Percentiles rank a stretch among this genome's conserved stretches.
phyloP scores from a whole-genome alignment of 2,329 filamentous ascomycete genomes.

The Metarhizium rileyi region DNA sequence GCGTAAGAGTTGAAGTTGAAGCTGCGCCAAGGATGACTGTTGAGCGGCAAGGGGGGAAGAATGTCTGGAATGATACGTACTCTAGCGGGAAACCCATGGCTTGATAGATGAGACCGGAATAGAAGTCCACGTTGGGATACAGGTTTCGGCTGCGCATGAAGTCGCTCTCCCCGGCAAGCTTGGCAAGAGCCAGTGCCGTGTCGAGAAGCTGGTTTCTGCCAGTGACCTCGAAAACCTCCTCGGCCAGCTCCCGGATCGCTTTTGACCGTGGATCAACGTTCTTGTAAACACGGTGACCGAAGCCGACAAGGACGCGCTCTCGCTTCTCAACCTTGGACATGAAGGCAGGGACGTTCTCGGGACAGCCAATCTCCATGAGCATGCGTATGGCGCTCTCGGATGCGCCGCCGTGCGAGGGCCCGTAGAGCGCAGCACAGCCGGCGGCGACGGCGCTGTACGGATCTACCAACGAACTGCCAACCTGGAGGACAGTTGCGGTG shows the following conservation, averaged over 20 bases:
- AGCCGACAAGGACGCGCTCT: slow-evolving; percentile 43
- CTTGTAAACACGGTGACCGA: slow-evolving; percentile 46
- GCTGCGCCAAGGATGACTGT: too few species aligned
- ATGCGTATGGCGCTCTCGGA: slow-evolving; percentile 47
- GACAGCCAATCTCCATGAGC: slow-evolving; percentile 39
- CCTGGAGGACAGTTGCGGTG: slow-evolving; percentile 45
- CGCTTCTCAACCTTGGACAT: slow-evolving; percentile 40
- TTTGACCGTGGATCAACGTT: slow-evolving; percentile 43
- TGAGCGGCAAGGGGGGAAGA: background rate
- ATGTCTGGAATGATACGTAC: slow-evolving; percentile 10
- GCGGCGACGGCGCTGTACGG: slow-evolving; percentile 44
- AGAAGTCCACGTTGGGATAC: slow-evolving; percentile 44
- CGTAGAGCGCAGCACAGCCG: slow-evolving; percentile 43
- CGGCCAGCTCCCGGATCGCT: slow-evolving; percentile 37
- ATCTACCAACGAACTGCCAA: slow-evolving; percentile 46
- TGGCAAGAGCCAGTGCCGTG: slow-evolving; percentile 35
- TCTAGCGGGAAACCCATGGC: slow-evolving; percentile 43
- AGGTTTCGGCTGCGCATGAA: slow-evolving; percentile 39
- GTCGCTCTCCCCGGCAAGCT: slow-evolving; percentile 34
- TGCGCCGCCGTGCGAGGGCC: slow-evolving; percentile 49
- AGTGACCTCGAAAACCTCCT: slow-evolving; percentile 39
- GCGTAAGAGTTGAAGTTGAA: too few species aligned
- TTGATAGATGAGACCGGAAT: slow-evolving; percentile 42
- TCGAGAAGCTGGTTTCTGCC: slow-evolving; percentile 42
- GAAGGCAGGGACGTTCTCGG: slow-evolving; percentile 39